Evolutionary conservation across 371 early-diverging fungal genomes (phyloP).

Genomic region (Mucor lusitanicus): DNA sequence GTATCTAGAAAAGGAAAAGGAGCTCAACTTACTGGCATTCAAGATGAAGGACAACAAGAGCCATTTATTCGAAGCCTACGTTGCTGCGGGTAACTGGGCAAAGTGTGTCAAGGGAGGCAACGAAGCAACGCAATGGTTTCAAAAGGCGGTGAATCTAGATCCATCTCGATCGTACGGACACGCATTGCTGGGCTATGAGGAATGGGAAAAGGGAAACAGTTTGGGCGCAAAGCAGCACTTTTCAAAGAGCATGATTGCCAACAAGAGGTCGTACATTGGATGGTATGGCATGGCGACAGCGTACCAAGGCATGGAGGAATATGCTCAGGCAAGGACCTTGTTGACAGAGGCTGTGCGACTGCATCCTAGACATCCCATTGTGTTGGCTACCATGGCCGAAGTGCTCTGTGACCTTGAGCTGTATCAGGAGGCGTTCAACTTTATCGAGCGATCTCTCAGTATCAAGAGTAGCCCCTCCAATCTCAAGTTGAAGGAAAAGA

Average conservation of each 20-base stretch:
- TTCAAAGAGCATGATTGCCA: slow-evolving; percentile 30
- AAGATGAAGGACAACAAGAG: slow-evolving; percentile 38
- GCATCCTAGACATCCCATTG: slow-evolving; percentile 38
- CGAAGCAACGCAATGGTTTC: slow-evolving; percentile 41
- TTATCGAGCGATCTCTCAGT: slow-evolving; percentile 2
- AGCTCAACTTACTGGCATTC: slow-evolving; percentile 43
- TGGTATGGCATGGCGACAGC: slow-evolving; percentile 42
- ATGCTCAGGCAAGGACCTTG: slow-evolving; percentile 23
- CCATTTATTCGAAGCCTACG: slow-evolving; percentile 41
- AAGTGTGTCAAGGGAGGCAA: slow-evolving; percentile 30
- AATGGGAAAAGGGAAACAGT: slow-evolving; percentile 36
- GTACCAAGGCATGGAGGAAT: slow-evolving; percentile 29
- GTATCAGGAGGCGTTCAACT: slow-evolving; percentile 7
- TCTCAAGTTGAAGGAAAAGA: slow-evolving; percentile 1
- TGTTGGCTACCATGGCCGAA: slow-evolving; percentile 36
- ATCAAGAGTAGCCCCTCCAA: background rate
- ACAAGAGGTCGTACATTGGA: slow-evolving; percentile 30
- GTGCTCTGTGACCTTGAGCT: slow-evolving; percentile 17
- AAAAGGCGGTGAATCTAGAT: slow-evolving; percentile 36
- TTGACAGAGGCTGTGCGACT: slow-evolving; percentile 36
- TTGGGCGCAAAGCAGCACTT: slow-evolving; percentile 39
- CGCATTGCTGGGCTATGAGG: slow-evolving; percentile 43
- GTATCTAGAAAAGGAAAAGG: slow-evolving; percentile 40
- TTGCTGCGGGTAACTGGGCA: slow-evolving; percentile 49
- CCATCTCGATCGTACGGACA: slow-evolving; percentile 39